Conservation (phyloP, 2,329 filamentous ascomycete genomes). For the Thielaviopsis cerberus region DNA sequence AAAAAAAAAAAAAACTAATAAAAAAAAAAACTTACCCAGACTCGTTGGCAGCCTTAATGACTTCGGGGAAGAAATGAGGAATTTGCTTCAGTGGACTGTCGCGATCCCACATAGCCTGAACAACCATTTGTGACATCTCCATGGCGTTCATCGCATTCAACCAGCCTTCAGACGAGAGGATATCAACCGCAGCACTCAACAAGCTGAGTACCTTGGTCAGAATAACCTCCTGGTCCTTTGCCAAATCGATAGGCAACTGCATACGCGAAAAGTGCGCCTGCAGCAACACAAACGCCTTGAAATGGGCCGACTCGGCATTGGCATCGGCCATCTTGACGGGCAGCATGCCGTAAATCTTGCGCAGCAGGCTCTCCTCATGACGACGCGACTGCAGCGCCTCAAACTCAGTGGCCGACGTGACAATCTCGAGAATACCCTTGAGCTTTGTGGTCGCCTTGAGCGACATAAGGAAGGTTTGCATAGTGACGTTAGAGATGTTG, state of each 20-base stretch:
- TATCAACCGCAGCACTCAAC: slow-evolving; percentile 81
- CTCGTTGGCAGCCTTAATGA: slow-evolving; percentile 64
- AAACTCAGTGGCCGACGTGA: slow-evolving; percentile 92
- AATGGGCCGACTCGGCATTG: slow-evolving; percentile 82
- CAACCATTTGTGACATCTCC: slow-evolving; percentile 98
- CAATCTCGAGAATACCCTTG: slow-evolving; percentile 90
- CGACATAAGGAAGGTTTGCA: slow-evolving; percentile 94
- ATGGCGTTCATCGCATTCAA: slow-evolving; percentile 96
- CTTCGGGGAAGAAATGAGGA: slow-evolving; percentile 73
- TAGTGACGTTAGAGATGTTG: slow-evolving; percentile 97
- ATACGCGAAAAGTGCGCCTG: slow-evolving; percentile 96
- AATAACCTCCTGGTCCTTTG: slow-evolving; percentile 85
- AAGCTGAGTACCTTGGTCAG: slow-evolving; percentile 70
- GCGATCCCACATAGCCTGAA: slow-evolving; percentile 97
- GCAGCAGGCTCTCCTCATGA: slow-evolving; percentile 73
- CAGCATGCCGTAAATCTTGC: slow-evolving; percentile 81
- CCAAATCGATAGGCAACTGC: slow-evolving; percentile 86
- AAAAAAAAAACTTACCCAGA: slow-evolving; percentile 44
- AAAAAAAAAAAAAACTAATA: too few species aligned
- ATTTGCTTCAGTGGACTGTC: slow-evolving; percentile 96
- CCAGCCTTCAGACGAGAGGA: slow-evolving; percentile 86
- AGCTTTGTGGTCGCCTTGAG: slow-evolving; percentile 77
- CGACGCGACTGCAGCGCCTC: slow-evolving; percentile 86
- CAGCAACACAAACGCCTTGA: slow-evolving; percentile 92
- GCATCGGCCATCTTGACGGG: slow-evolving; percentile 87